A percentile compares a stretch with the other conserved stretches of the same genome.
phyloP scores from a whole-genome alignment of 768 basidiomycete species.

The Pholiota conissans region DNA sequence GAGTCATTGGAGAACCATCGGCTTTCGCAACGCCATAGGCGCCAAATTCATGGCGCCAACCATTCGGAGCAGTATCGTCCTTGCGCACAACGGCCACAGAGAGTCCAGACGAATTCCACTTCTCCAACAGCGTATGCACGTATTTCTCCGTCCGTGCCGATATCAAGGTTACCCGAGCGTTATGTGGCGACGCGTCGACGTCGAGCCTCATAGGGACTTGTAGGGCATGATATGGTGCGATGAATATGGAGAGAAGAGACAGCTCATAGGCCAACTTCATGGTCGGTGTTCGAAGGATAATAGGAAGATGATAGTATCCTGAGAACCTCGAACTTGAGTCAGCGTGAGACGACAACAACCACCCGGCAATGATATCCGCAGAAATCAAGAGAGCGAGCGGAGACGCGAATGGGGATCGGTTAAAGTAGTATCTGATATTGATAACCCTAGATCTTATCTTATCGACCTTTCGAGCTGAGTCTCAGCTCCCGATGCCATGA shows the following conservation, averaged over 20 bases:
- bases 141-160: slow-evolving; percentile 25
- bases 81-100: slow-evolving; percentile 39
- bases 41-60: slow-evolving; percentile 39
- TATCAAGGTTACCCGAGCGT: slow-evolving; percentile 10
- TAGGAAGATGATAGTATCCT: background rate
- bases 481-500: no score
- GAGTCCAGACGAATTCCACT: slow-evolving; percentile 41
- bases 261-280: background rate
- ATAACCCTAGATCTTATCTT: no score
- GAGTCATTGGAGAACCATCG: slow-evolving; percentile 35
- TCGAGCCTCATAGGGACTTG: background rate
- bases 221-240: background rate
- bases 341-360: no score
- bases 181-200: background rate
- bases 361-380: no score
- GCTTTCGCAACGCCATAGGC: slow-evolving; percentile 36
- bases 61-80: slow-evolving; percentile 25
- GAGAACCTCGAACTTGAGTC: background rate
- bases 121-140: slow-evolving; percentile 26
- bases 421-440: no score
- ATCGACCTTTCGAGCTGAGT: no score
- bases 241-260: background rate
- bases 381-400: no score
- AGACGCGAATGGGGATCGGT: no score
- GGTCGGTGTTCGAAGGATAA: background rate